These are phyloP conservation scores for Candida awuae DNA, from an alignment of 805 yeast species.

Conservation along the genomic window DNA sequence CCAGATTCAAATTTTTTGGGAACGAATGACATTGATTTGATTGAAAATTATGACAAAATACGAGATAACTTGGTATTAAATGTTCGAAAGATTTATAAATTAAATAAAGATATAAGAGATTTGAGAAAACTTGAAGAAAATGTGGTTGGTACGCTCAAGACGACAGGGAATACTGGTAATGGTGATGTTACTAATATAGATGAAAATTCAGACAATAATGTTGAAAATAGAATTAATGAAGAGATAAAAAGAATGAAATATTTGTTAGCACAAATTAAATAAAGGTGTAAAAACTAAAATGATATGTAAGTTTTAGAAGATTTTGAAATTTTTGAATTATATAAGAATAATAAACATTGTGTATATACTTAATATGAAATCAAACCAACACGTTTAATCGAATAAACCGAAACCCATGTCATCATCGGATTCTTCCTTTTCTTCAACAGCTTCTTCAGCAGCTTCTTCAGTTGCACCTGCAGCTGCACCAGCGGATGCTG, in stretches of 20 bases:
- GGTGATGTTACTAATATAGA: background rate
- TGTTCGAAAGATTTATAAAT: conserved; percentile 11
- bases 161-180: no score
- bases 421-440: conserved; percentile 53
- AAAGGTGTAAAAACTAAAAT: background rate
- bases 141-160: no score
- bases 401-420: conserved; percentile 63
- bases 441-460: conserved; percentile 61
- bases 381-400: conserved; percentile 22
- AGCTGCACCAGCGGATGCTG: conserved; percentile 63
- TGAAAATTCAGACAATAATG: conserved; percentile 5
- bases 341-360: background rate
- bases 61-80: conserved; percentile 14
- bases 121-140: conserved; percentile 8
- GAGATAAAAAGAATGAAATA: conserved; percentile 17
- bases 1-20: conserved; percentile 21
- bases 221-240: conserved; percentile 15
- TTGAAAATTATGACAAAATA: conserved; percentile 20
- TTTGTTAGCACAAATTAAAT: conserved; percentile 1
- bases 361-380: background rate
- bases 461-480: conserved; percentile 68
- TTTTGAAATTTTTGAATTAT: background rate
- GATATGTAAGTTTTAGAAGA: background rate
- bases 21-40: conserved; percentile 17
- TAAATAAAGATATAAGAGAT: conserved; percentile 12